Evolutionary conservation across 2,329 filamentous ascomycete species (phyloP), one percentile per base, ranked within the genome.

Genomic region (Fusarium mexicanum): DNA sequence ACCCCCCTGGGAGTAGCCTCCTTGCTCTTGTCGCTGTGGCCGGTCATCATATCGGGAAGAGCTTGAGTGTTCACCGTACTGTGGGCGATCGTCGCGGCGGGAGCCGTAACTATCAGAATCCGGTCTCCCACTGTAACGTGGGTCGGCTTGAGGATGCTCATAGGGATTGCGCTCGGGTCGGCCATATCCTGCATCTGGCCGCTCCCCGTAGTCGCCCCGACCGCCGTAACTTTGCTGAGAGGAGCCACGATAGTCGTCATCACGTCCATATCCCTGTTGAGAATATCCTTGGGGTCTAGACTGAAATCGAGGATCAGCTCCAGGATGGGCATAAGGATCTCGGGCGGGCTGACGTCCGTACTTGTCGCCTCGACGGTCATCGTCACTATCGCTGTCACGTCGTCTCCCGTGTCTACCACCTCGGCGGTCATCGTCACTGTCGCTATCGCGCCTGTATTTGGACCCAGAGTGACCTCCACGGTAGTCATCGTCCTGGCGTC

Each of bases 251-350:
- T 67, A n/a, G 22, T 67, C 48, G 14, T 67, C 64, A 14, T 61
- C 65, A 33, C 60, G 43, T 14, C 61, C 70, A 6, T 71, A 61
- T 6, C 48, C 59, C 26, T 58, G 62, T 20, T 71, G 57, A 7
- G 71, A 53, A 20, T 73, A 50, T 16, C 59, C 73, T 13, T 70
- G 69, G 8, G 58, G 55, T 8, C 72, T 55, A 14, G 59, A 46
- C 33, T 61, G 64, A 4, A 74, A 74, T 18, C 72, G 50, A 40
- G 72, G 68, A 20, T 74, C 72, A 12, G 72, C 72, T 24, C 50
- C 26, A 12, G 72, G 72, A 26, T 75, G 72, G 11, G 47, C 66
- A 61, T 65, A 74, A n/a, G 63, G 47, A 17, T 73, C 62, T 9
- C 43, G 41, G 22, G 55, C 50, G 20, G 50, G 35, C 24, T 46